These are phyloP conservation scores for Suillus paluster DNA, from an alignment of 768 basidiomycete genomes.

Conservation along the genomic window DNA sequence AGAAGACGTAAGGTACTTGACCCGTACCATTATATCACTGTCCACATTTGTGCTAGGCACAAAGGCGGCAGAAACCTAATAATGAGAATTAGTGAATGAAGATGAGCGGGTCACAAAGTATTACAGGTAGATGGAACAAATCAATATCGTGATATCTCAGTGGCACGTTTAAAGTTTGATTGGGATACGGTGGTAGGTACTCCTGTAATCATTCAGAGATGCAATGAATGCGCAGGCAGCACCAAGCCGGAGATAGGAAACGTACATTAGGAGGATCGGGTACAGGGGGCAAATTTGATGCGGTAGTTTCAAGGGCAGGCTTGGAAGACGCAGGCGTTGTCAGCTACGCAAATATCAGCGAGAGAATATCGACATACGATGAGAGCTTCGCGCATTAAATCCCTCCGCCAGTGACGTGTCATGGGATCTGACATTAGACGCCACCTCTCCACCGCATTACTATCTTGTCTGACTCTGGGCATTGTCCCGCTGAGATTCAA, in stretches of 20 bases:
- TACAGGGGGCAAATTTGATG: neutral
- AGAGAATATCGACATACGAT: neutral
- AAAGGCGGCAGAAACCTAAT: neutral
- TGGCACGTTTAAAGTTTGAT: too few species aligned
- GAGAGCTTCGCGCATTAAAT: neutral
- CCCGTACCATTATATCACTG: neutral
- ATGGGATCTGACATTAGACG: neutral
- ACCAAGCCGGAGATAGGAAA: neutral
- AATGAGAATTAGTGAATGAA: neutral
- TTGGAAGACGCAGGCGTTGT: neutral
- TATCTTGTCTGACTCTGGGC: neutral
- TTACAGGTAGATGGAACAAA: slow-evolving; percentile 1
- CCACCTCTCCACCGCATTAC: neutral
- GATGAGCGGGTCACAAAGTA: neutral
- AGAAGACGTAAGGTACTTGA: neutral
- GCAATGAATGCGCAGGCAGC: neutral
- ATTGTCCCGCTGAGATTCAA: slow-evolving; percentile 30
- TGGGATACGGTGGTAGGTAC: neutral
- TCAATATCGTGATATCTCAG: too few species aligned
- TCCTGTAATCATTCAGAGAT: neutral
- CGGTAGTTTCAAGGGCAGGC: neutral
- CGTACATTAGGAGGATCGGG: neutral
- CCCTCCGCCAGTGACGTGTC: neutral
- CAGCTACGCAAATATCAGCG: neutral
- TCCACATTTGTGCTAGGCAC: neutral